These are phyloP conservation scores for Pythium utonaiense DNA, from an alignment of 352 stramenopile genomes.

Conservation along the genomic window DNA sequence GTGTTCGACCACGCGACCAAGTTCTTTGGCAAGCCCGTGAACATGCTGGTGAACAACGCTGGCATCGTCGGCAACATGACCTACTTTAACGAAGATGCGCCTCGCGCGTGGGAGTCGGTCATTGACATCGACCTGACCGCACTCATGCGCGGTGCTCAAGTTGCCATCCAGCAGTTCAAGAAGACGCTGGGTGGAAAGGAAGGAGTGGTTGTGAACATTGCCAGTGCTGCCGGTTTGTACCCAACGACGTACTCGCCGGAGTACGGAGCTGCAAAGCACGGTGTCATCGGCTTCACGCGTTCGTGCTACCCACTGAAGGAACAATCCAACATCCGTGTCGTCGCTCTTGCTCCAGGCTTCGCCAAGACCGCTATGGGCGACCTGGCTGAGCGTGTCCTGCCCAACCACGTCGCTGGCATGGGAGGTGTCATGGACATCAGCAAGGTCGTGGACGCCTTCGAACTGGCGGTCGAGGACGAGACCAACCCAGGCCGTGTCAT, in stretches of 20 bases:
- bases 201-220: conserved; percentile 71
- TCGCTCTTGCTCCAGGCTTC: conserved; percentile 68
- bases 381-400: conserved; percentile 32
- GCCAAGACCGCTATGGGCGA: conserved; percentile 66
- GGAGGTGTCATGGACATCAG: conserved; percentile 26
- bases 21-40: conserved; percentile 58
- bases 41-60: conserved; percentile 81
- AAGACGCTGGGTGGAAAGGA: conserved; percentile 55
- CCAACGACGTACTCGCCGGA: conserved; percentile 53
- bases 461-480: conserved; percentile 35
- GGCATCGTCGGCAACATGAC: conserved; percentile 61
- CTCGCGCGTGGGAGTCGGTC: conserved; percentile 54
- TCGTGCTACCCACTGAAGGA: conserved; percentile 60
- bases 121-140: conserved; percentile 69
- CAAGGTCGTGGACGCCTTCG: conserved; percentile 49
- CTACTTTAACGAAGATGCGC: conserved; percentile 39
- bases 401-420: conserved; percentile 25
- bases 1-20: conserved; percentile 56
- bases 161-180: conserved; percentile 57
- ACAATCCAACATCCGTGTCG: conserved; percentile 64
- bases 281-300: conserved; percentile 69
- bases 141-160: conserved; percentile 66
- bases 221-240: conserved; percentile 58
- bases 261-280: conserved; percentile 71
- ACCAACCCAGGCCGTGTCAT: conserved; percentile 51